Percentiles rank a stretch among this genome's conserved stretches.
Conservation (phyloP, 2,329 filamentous ascomycete genomes). For the Onygena corvina region DNA sequence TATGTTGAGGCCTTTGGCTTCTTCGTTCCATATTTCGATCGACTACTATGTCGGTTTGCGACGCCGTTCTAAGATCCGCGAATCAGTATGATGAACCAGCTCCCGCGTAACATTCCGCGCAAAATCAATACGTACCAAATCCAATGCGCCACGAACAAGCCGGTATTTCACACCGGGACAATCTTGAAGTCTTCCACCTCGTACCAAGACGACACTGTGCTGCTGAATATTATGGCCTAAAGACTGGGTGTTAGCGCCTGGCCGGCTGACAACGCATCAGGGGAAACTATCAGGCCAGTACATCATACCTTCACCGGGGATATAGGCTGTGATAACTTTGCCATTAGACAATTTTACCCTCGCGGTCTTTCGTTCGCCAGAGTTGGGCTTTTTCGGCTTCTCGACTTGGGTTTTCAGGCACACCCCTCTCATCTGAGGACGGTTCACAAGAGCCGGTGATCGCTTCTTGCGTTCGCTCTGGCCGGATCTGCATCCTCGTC, state of each 20-base stretch:
- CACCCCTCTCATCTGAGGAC: constrained; percentile 85
- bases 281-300: neutral
- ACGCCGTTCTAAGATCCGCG: constrained; percentile 62
- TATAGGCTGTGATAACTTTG: constrained; percentile 80
- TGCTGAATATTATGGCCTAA: constrained; percentile 92
- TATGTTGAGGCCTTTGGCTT: constrained; percentile 59
- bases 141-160: constrained; percentile 77
- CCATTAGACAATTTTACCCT: constrained; percentile 81
- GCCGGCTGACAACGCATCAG: neutral
- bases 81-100: constrained; percentile 20
- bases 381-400: constrained; percentile 98
- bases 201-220: constrained; percentile 93
- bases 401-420: constrained; percentile 88
- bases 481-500: constrained; percentile 62
- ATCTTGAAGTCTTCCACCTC: constrained; percentile 86
- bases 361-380: constrained; percentile 88
- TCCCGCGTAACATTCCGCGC: neutral
- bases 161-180: constrained; percentile 97
- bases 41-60: constrained; percentile 64
- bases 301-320: constrained; percentile 67
- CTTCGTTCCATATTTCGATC: constrained; percentile 97
- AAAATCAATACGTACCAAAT: constrained; percentile 57
- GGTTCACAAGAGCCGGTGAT: constrained; percentile 66
- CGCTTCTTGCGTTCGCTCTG: constrained; percentile 75
- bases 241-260: neutral